Evolutionary conservation across 164 flowering plant species (phyloP).

Genomic region (Cinnamomum micranthum): DNA sequence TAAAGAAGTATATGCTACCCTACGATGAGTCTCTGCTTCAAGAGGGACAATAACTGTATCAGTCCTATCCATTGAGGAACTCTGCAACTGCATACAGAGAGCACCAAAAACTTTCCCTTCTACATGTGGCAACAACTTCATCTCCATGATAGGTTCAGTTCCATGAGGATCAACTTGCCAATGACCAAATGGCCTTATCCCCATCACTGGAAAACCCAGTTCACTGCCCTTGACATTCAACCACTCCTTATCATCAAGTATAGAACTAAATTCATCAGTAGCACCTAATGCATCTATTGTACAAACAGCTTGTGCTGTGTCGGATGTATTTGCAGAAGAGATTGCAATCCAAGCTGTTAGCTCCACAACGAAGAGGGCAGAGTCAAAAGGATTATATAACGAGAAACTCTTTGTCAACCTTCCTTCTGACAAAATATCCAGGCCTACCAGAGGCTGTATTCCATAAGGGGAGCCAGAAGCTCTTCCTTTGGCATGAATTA

Average conservation of each 20-base stretch:
- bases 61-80: slow-evolving; percentile 35
- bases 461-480: slow-evolving; percentile 58
- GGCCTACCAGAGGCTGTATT: slow-evolving; percentile 35
- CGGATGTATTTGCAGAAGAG: slow-evolving; percentile 36
- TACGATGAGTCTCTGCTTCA: slow-evolving; percentile 45
- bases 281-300: slow-evolving; percentile 18
- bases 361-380: slow-evolving; percentile 51
- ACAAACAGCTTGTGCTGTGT: slow-evolving; percentile 47
- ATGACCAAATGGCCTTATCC: slow-evolving; percentile 46
- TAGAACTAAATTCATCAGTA: slow-evolving; percentile 15
- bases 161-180: slow-evolving; percentile 61
- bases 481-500: slow-evolving; percentile 63
- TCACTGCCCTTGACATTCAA: slow-evolving; percentile 31
- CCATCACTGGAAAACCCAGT: slow-evolving; percentile 38
- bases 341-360: slow-evolving; percentile 50
- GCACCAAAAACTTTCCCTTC: slow-evolving; percentile 47
- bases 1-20: slow-evolving; percentile 20
- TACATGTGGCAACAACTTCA: slow-evolving; percentile 37
- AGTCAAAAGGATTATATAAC: slow-evolving; percentile 60
- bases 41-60: slow-evolving; percentile 65
- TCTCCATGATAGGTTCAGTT: slow-evolving; percentile 46
- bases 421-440: slow-evolving; percentile 37
- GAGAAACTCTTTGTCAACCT: slow-evolving; percentile 53
- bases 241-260: slow-evolving; percentile 31
- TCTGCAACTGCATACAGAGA: slow-evolving; percentile 47